Evolutionary conservation across 371 early-diverging fungal species (phyloP).

Genomic region (Mortierella sp.): DNA sequence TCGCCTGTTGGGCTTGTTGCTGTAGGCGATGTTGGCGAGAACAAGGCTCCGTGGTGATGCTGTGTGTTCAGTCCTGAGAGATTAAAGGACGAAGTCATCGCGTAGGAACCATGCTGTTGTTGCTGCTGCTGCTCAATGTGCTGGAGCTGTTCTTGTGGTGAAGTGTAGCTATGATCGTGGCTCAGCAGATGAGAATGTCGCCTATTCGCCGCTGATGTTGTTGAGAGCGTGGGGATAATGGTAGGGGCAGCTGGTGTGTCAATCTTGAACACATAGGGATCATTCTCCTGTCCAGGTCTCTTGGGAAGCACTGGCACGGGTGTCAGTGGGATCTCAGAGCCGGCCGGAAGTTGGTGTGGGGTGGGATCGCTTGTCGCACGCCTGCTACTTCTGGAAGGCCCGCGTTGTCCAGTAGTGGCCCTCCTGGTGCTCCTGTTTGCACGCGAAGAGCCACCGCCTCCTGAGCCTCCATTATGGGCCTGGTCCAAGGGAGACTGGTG

Average conservation of each 20-base stretch:
- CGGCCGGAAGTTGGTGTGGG: slow-evolving; percentile 24
- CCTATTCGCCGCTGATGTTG: slow-evolving; percentile 20
- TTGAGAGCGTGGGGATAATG: slow-evolving; percentile 26
- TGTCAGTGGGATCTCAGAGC: slow-evolving; percentile 40
- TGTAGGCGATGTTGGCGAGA: slow-evolving; percentile 48
- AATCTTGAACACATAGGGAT: slow-evolving; percentile 43
- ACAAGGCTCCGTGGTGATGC: slow-evolving; percentile 37
- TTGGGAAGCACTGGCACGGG: slow-evolving; percentile 47
- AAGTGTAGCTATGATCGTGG: slow-evolving; percentile 42
- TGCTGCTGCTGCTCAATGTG: slow-evolving; percentile 43
- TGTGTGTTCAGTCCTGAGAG: slow-evolving; percentile 40
- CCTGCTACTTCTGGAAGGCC: slow-evolving; percentile 28
- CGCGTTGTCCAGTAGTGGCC: slow-evolving; percentile 54
- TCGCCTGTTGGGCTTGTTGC: slow-evolving; percentile 28
- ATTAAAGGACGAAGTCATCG: slow-evolving; percentile 29
- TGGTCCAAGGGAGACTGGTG: slow-evolving; percentile 25
- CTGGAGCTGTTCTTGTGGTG: slow-evolving; percentile 39
- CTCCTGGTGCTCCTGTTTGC: slow-evolving; percentile 44
- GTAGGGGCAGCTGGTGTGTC: slow-evolving; percentile 36
- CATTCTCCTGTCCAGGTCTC: slow-evolving; percentile 43
- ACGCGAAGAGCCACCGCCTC: slow-evolving; percentile 22
- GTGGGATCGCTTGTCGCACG: slow-evolving; percentile 38
- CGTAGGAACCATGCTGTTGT: slow-evolving; percentile 31
- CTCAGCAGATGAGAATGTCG: slow-evolving; percentile 49
- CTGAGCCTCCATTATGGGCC: slow-evolving; percentile 17